Evolutionary conservation across 805 yeast genomes (phyloP).

Genomic region (Candida boleticola): DNA sequence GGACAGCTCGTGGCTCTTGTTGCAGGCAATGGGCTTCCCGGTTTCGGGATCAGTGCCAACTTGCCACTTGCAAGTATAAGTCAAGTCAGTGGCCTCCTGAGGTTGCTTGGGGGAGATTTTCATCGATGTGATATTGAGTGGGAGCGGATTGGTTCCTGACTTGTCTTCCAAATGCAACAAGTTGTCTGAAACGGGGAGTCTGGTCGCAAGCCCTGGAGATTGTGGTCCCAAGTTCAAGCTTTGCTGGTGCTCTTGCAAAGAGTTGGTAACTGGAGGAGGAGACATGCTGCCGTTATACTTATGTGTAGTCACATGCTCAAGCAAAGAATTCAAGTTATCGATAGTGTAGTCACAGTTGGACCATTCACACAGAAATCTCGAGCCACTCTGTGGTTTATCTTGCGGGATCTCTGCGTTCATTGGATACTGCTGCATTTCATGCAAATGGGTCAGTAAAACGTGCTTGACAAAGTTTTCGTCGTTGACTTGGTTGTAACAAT

Average conservation of each 20-base stretch:
- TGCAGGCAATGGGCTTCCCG: conserved; percentile 47
- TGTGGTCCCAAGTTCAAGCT: not conserved
- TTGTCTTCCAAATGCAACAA: not conserved
- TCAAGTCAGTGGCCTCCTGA: conserved; percentile 17
- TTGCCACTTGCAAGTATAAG: conserved; percentile 48
- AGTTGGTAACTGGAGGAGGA: not conserved
- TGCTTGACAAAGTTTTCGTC: conserved; percentile 32
- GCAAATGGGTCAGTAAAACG: conserved; percentile 10
- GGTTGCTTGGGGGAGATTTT: conserved; percentile 28
- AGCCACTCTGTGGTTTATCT: not conserved
- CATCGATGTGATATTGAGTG: conserved; percentile 32
- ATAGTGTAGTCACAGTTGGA: conserved; percentile 61
- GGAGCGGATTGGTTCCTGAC: conserved; percentile 3
- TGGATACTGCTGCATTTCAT: not conserved
- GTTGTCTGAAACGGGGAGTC: not conserved
- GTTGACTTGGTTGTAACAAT: conserved; percentile 47
- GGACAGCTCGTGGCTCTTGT: conserved; percentile 45
- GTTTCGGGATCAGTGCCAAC: conserved; percentile 21
- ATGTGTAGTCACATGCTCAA: conserved; percentile 50
- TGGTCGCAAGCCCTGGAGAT: not conserved
- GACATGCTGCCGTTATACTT: conserved; percentile 5
- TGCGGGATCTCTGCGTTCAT: conserved; percentile 1
- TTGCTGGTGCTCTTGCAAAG: not conserved
- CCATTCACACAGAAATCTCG: conserved; percentile 69
- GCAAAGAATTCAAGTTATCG: conserved; percentile 48